Evolutionary conservation across 176 grass and related monocot genomes (phyloP).

Genomic region (Avena eriantha): DNA sequence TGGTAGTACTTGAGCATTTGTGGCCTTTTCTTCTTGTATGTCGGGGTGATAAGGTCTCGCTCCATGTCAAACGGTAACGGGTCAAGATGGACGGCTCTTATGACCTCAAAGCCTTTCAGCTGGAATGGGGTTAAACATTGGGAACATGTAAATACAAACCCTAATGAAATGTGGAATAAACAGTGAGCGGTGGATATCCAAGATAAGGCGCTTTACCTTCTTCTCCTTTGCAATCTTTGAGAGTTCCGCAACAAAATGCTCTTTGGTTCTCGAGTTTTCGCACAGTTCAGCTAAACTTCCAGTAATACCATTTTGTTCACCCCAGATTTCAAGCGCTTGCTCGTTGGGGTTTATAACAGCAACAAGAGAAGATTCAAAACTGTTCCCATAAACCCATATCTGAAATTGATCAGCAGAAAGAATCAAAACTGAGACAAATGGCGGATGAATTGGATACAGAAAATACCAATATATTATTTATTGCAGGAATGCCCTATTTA

Average conservation of each 20-base stretch:
- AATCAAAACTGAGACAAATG: not conserved
- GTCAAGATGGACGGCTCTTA: conserved; percentile 85
- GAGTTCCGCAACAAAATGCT: conserved; percentile 72
- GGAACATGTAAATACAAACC: not conserved
- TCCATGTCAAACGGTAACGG: conserved; percentile 83
- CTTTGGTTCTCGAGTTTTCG: conserved; percentile 63
- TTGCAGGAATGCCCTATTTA: not conserved
- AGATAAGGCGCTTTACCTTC: conserved; percentile 55
- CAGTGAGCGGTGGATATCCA: not conserved
- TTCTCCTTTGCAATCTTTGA: conserved; percentile 74
- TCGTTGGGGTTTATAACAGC: conserved; percentile 81
- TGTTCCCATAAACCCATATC: conserved; percentile 98
- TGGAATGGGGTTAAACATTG: conserved; percentile 20
- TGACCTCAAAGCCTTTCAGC: conserved; percentile 86
- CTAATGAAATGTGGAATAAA: not conserved
- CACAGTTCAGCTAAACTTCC: conserved; percentile 60
- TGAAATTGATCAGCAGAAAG: conserved; percentile 56
- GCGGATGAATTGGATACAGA: not conserved
- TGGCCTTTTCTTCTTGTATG: conserved; percentile 93
- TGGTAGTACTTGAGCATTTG: conserved; percentile 91
- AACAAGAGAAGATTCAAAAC: conserved; percentile 88
- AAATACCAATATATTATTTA: not conserved
- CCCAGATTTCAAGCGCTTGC: conserved; percentile 72
- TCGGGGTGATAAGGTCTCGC: conserved; percentile 85
- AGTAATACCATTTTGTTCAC: conserved; percentile 56